phyloP scores from a whole-genome alignment of 352 stramenopile species.

The Globisporangium nunn region DNA sequence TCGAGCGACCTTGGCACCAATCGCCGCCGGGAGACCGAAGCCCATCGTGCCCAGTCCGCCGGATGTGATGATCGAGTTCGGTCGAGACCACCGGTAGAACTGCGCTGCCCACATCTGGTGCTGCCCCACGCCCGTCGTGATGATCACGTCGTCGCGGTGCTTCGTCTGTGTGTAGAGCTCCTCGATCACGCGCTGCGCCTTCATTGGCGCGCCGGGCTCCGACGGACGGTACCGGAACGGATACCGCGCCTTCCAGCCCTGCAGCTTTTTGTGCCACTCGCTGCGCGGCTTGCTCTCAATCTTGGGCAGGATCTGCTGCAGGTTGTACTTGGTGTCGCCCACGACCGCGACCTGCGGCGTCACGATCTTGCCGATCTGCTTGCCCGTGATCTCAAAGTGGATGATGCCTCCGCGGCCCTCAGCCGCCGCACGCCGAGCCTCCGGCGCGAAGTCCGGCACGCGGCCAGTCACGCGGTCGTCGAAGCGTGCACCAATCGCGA shows the following conservation, averaged over 20 bases:
- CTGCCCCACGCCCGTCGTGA: constrained; percentile 94
- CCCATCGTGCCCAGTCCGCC: constrained; percentile 95
- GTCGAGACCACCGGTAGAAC: constrained; percentile 94
- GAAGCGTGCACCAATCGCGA: constrained; percentile 92
- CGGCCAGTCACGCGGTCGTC: constrained; percentile 94
- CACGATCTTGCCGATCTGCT: constrained; percentile 84
- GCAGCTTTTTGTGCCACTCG: constrained; percentile 90
- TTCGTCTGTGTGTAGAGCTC: constrained; percentile 94
- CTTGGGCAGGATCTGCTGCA: constrained; percentile 85
- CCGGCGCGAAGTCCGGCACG: constrained; percentile 90
- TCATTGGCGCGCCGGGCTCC: constrained; percentile 74
- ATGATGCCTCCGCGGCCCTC: constrained; percentile 93
- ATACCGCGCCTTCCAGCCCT: constrained; percentile 88
- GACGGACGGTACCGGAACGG: constrained; percentile 88
- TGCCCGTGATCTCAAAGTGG: constrained; percentile 92
- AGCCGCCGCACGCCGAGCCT: constrained; percentile 85
- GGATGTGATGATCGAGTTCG: constrained; percentile 91
- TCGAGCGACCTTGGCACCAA: constrained; percentile 92
- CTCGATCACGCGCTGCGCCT: constrained; percentile 91
- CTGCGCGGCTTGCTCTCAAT: constrained; percentile 74
- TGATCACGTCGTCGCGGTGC: constrained; percentile 85
- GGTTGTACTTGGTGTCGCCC: constrained; percentile 88
- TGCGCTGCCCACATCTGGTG: constrained; percentile 97
- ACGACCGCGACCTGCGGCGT: constrained; percentile 72
- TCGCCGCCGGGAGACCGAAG: constrained; percentile 89